Evolutionary conservation across 257 asterid genomes (phyloP), one percentile per base, ranked within the genome.

Genomic region (Paulownia fortunei): DNA sequence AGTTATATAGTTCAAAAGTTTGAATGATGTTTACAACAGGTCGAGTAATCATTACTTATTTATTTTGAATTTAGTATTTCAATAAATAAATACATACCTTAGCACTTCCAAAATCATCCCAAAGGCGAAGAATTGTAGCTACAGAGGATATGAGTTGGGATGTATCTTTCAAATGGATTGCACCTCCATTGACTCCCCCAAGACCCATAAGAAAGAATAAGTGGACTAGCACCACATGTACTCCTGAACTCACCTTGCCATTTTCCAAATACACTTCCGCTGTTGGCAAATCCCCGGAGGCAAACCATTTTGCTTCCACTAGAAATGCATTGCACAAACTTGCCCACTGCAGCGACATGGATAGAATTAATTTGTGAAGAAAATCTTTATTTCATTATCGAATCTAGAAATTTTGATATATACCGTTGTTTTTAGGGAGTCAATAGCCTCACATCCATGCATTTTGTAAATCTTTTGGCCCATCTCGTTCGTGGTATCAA

Each of bases 311-410:
- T 2, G 79, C 80, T 79, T 87, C 89, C 76, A 82, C 83, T 18
- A 92, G 82, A 77, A 86, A 92, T 34, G 91, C 90, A 13, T 73
- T 69, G 83, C 92, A 90, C 76, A 90, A 72, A 54, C 30, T 79
- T 37, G 23, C 89, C 97, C 96, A 90, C 93, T 89, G 81, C 65
- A 59, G 37, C 26, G 18, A 5, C 65, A 24, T 58, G 65, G 18
- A 58, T 0, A 55, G 16, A 32, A 10, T n/a, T n/a, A n/a, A n/a
- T n/a, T n/a, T n/a, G n/a, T n/a, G n/a, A n/a, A n/a, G n/a, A n/a
- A n/a, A n/a, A n/a, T n/a, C n/a, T n/a, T n/a, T 21, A 8, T 11
- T 15, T 30, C 46, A 30, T 32, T 0, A 39, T 32, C 13, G 3
- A 16, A n/a, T 12, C 5, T 16, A 32, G 5, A 62, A 27, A 9